These are phyloP conservation scores for Teunomyces panamensis DNA, from an alignment of 805 yeast genomes.

Conservation along the genomic window DNA sequence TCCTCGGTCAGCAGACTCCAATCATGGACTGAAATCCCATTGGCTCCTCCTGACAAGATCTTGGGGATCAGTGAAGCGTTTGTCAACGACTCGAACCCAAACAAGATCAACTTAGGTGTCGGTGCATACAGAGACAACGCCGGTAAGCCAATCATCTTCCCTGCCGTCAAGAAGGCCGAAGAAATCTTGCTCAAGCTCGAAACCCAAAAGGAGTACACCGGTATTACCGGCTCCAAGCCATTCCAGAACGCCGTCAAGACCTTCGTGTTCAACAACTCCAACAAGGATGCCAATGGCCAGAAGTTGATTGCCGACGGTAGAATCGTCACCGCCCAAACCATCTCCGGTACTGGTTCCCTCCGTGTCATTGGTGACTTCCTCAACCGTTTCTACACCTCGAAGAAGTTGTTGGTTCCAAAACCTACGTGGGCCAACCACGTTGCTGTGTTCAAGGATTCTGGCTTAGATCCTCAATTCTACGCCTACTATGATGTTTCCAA, in stretches of 20 bases:
- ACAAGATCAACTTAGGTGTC: constrained; percentile 67
- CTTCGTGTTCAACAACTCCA: constrained; percentile 64
- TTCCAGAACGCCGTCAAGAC: constrained; percentile 66
- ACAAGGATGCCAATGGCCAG: constrained; percentile 52
- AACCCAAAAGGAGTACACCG: constrained; percentile 80
- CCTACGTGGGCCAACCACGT: constrained; percentile 96
- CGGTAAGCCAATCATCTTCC: constrained; percentile 88
- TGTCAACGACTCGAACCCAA: constrained; percentile 58
- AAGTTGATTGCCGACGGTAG: constrained; percentile 57
- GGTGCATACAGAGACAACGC: constrained; percentile 91
- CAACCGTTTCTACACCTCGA: constrained; percentile 51
- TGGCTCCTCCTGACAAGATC: constrained; percentile 82
- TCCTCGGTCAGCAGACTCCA: constrained; percentile 7
- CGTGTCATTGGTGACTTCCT: constrained; percentile 82
- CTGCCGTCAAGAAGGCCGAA: constrained; percentile 70
- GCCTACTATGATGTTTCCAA: constrained; percentile 64
- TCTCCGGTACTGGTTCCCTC: constrained; percentile 94
- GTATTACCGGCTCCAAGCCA: constrained; percentile 73
- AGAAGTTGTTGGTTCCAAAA: constrained; percentile 68
- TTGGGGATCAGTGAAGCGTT: constrained; percentile 75
- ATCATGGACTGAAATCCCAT: constrained; percentile 32
- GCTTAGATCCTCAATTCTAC: constrained; percentile 60
- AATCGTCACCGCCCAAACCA: constrained; percentile 80
- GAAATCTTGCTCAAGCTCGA: constrained; percentile 43
- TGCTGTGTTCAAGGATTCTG: constrained; percentile 74